phyloP scores from a whole-genome alignment of 2,329 filamentous ascomycete species.

The Fusarium pseudograminearum region DNA sequence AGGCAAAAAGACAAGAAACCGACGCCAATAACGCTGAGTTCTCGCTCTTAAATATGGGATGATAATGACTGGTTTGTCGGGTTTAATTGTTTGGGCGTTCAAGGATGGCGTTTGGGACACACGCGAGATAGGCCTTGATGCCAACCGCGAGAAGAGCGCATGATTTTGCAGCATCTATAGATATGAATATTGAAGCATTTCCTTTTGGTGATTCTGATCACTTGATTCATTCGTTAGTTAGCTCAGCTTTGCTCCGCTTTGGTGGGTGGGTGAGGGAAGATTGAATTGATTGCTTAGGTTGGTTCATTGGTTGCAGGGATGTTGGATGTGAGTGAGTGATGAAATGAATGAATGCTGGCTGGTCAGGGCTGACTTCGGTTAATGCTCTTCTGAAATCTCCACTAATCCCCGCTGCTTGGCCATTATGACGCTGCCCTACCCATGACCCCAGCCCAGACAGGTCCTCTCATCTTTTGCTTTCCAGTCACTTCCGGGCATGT shows the following conservation, averaged over 20 bases:
- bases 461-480: constrained; percentile 35
- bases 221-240: background rate
- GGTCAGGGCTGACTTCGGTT: constrained; percentile 1
- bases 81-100: constrained; percentile 37
- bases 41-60: constrained; percentile 26
- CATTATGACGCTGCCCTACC: constrained; percentile 32
- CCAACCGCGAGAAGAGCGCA: constrained; percentile 35
- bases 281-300: constrained; percentile 4
- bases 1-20: constrained; percentile 71
- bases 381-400: constrained; percentile 7
- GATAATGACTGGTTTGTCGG: constrained; percentile 45
- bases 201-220: constrained; percentile 3
- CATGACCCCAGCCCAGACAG: constrained; percentile 1
- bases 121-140: constrained; percentile 37
- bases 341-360: background rate
- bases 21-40: constrained; percentile 52
- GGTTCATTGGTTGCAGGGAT: constrained; percentile 27
- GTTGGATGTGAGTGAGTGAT: background rate
- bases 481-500: constrained; percentile 39
- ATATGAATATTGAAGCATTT: constrained; percentile 24
- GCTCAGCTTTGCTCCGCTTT: background rate
- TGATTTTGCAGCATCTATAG: constrained; percentile 25
- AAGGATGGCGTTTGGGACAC: constrained; percentile 35
- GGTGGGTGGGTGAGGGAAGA: constrained; percentile 6
- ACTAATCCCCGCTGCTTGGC: constrained; percentile 12